phyloP scores from a whole-genome alignment of 2,329 filamentous ascomycete genomes.

The Cryphonectria nitschkei region DNA sequence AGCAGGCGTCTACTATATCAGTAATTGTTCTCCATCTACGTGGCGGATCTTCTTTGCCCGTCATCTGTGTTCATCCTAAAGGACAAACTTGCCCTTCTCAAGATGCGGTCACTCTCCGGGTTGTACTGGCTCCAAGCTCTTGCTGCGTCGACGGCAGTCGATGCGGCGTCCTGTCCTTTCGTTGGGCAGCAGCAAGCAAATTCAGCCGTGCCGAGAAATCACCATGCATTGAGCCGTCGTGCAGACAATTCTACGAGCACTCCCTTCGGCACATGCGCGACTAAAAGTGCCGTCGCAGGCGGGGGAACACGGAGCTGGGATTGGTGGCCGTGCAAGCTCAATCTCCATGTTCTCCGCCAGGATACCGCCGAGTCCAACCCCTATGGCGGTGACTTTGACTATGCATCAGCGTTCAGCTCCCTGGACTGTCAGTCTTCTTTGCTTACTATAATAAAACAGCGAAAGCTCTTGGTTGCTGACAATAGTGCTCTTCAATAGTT shows the following conservation, averaged over 20 bases:
- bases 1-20: not conserved
- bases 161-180: constrained; percentile 25
- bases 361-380: constrained; percentile 65
- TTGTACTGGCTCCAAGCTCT: constrained; percentile 24
- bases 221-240: constrained; percentile 11
- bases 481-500: constrained; percentile 36
- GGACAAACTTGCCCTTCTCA: not conserved
- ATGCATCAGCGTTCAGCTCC: constrained; percentile 69
- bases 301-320: constrained; percentile 67
- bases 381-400: constrained; percentile 66
- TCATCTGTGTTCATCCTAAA: not conserved
- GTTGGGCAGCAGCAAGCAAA: constrained; percentile 11
- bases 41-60: not conserved
- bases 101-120: constrained; percentile 2
- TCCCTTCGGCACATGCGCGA: constrained; percentile 27
- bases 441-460: too few species aligned
- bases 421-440: constrained; percentile 53
- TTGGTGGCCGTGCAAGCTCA: constrained; percentile 72
- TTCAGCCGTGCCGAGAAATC: not conserved
- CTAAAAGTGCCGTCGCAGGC: constrained; percentile 49
- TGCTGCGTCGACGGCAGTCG: constrained; percentile 19
- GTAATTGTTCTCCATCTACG: not conserved
- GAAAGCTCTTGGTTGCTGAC: not conserved
- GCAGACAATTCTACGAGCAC: not conserved
- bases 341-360: constrained; percentile 71